Percentiles rank a stretch among this genome's conserved stretches.
Evolutionary conservation across 331 rosid genomes (phyloP).

Genomic region (Rosa hybrid): DNA sequence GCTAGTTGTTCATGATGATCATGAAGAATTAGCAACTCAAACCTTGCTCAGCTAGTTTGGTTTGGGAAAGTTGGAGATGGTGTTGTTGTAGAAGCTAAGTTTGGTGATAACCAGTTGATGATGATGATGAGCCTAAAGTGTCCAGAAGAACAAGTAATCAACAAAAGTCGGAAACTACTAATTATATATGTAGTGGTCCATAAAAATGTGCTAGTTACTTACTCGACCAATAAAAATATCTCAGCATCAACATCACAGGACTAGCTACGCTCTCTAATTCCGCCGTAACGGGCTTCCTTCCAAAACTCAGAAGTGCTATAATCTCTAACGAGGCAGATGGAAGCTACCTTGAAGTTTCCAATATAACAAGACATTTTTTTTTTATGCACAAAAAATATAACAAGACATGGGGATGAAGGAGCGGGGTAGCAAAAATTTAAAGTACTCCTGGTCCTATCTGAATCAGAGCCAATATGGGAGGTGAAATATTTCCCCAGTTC

Average conservation of each 20-base stretch:
- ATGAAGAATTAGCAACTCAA: not conserved
- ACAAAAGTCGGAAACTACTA: not conserved
- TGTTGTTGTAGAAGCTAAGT: not conserved
- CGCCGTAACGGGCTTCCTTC: not conserved
- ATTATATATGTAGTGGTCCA: not conserved
- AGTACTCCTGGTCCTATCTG: not conserved
- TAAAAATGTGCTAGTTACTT: not conserved
- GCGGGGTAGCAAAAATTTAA: not conserved
- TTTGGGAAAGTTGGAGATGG: constrained; percentile 6
- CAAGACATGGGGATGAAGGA: constrained; percentile 17
- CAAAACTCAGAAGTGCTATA: not conserved
- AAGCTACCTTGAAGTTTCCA: constrained; percentile 35
- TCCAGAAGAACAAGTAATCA: not conserved
- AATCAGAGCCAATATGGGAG: not conserved
- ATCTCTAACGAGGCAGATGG: not conserved
- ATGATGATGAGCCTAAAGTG: constrained; percentile 7
- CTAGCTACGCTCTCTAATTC: too few species aligned
- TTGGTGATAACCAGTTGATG: not conserved
- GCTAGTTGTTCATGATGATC: not conserved
- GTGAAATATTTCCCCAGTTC: not conserved
- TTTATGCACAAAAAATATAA: not conserved
- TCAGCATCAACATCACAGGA: not conserved
- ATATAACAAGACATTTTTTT: not conserved
- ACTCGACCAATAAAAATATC: not conserved
- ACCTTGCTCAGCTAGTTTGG: constrained; percentile 9